phyloP scores from a whole-genome alignment of 129 eudicot species.

The Flaveria linearis region DNA sequence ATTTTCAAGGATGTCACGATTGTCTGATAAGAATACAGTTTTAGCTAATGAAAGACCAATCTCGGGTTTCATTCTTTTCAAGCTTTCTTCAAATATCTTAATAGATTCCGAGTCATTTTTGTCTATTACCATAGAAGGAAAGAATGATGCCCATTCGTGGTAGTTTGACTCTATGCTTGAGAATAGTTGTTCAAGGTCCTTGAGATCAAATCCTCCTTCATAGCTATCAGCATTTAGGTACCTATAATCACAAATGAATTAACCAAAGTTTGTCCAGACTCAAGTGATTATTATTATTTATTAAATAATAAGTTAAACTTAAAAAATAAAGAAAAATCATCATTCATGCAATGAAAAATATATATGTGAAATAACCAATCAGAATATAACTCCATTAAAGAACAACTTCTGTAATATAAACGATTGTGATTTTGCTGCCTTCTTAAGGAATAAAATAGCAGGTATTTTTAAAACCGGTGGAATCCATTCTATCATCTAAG shows the following conservation, averaged over 20 bases:
- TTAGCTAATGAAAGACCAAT: slow-evolving; percentile 60
- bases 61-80: slow-evolving; percentile 66
- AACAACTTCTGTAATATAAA: neutral
- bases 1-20: slow-evolving; percentile 62
- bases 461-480: neutral
- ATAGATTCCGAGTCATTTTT: slow-evolving; percentile 44
- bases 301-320: neutral
- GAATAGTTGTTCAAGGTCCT: slow-evolving; percentile 63
- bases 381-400: neutral
- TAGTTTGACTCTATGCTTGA: slow-evolving; percentile 67
- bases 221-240: slow-evolving; percentile 66
- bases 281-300: neutral
- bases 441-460: neutral
- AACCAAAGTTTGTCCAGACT: neutral
- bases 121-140: slow-evolving; percentile 60
- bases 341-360: neutral
- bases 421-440: neutral
- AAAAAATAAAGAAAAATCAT: neutral
- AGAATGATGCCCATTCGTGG: slow-evolving; percentile 58
- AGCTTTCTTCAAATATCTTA: slow-evolving; percentile 36
- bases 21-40: slow-evolving; percentile 63
- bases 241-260: slow-evolving; percentile 34
- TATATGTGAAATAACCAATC: neutral
- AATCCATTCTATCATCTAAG: neutral
- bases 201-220: slow-evolving; percentile 72